Base-by-base conservation (phyloP, 306 rosid genomes). In the Lathyrus tuberosus region DNA sequence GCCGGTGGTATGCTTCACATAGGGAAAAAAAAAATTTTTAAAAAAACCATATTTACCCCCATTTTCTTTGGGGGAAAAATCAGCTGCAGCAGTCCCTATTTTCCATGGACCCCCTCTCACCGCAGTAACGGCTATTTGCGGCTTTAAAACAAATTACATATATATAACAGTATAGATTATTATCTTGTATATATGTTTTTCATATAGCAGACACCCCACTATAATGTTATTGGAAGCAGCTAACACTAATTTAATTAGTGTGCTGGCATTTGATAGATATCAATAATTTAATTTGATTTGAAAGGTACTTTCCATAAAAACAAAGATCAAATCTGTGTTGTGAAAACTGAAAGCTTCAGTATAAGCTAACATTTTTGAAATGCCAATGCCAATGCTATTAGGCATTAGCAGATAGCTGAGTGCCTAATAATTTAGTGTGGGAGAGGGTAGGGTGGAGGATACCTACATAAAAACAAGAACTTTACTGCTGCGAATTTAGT, bases 401-500 rank as follows among this genome's bases (percentile, higher is more conserved):
- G 67, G 56, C 17, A 47, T 15, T 47, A 6, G 4, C 17, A 53
- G 58, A 56, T 13, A 33, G 56, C 43, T 43, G 15, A 57, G 60
- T 33, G 48, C 20, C 52, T 31, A 59, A 40, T 56, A 68, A 24
- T 28, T 26, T 4, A 1, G 30, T 26, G 30, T 26, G 30, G 30
- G 49, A n/a, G 44, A 14, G 13, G 30, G 30, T 26, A 26, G 30
- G 30, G 26, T 6, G 30, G 26, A 33, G 2, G 18, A 11, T 26
- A 42, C 63, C 77, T 10, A 65, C 17, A 41, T 42, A 22, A 4
- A 24, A 24, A 24, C 26, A 24, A 69, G 42, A 26, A 67, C 22
- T 65, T 42, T 2, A 22, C 70, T 28, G 60, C 67, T 62, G 69
- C 63, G 15, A 47, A n/a, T n/a, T n/a, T n/a, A n/a, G n/a, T n/a